These are phyloP conservation scores for Linnemannia schmuckeri DNA, from an alignment of 192 early-diverging fungal species.

Conservation along the genomic window DNA sequence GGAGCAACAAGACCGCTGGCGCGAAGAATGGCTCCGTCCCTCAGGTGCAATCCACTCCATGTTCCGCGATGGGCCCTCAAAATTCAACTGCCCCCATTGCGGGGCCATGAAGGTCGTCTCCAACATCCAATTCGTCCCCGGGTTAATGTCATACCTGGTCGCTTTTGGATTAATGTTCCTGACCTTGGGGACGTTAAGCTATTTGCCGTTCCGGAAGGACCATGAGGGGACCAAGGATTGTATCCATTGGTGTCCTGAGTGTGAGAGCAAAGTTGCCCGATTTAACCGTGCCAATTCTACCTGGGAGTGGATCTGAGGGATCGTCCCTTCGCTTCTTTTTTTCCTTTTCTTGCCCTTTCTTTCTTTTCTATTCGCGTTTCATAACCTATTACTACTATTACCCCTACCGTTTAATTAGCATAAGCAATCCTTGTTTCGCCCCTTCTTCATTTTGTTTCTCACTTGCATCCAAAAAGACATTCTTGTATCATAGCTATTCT, in stretches of 20 bases:
- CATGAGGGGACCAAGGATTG: constrained; percentile 51
- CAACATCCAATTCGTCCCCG: constrained; percentile 32
- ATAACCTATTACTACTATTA: neutral
- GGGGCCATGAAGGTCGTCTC: constrained; percentile 50
- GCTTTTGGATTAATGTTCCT: constrained; percentile 48
- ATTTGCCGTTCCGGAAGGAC: constrained; percentile 33
- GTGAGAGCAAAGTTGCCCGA: constrained; percentile 23
- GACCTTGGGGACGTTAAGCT: constrained; percentile 34
- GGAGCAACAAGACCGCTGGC: constrained; percentile 45
- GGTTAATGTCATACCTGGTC: constrained; percentile 47
- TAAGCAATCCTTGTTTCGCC: neutral
- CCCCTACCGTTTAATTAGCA: neutral
- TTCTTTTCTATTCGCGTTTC: neutral
- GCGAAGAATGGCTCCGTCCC: constrained; percentile 47
- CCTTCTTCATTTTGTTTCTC: neutral
- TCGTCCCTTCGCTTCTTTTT: neutral
- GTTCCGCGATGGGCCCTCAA: constrained; percentile 40
- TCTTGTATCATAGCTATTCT: neutral
- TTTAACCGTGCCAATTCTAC: constrained; percentile 38
- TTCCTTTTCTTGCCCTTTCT: neutral
- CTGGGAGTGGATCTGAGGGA: constrained; percentile 45
- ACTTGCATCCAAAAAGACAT: neutral
- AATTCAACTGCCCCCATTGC: constrained; percentile 51
- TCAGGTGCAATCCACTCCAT: constrained; percentile 47
- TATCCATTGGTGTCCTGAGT: constrained; percentile 50